Conservation (phyloP, 2,329 filamentous ascomycete genomes). For the Plectosphaerella cucumerina region DNA sequence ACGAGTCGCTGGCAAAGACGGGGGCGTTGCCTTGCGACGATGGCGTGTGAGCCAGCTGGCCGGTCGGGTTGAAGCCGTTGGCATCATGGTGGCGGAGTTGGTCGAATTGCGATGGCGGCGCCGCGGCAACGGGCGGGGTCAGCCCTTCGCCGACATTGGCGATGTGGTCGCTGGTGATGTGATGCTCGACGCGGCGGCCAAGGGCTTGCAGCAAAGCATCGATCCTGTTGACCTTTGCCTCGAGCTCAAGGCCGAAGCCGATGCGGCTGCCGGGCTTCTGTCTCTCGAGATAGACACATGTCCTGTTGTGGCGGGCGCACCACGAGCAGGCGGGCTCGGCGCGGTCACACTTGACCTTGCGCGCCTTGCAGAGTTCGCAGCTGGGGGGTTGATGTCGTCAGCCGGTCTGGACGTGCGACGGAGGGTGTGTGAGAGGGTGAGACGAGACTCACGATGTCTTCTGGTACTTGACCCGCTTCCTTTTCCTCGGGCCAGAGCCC, state of each 20-base stretch:
- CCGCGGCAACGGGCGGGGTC: constrained; percentile 30
- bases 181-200: constrained; percentile 36
- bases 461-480: constrained; percentile 34
- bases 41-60: constrained; percentile 13
- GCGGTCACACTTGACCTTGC: constrained; percentile 46
- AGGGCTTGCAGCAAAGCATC: constrained; percentile 38
- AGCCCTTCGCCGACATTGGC: constrained; percentile 14
- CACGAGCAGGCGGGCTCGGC: constrained; percentile 62
- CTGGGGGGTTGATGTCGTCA: constrained; percentile 15
- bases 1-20: constrained; percentile 24
- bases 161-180: constrained; percentile 30
- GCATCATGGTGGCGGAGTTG: constrained; percentile 14
- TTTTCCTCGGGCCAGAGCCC: constrained; percentile 25
- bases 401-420: background rate
- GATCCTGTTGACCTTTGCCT: constrained; percentile 49
- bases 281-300: constrained; percentile 65
- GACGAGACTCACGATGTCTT: constrained; percentile 34
- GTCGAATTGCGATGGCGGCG: constrained; percentile 26
- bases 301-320: constrained; percentile 63
- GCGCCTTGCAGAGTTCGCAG: constrained; percentile 40
- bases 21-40: constrained; percentile 30
- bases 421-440: background rate
- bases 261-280: constrained; percentile 65
- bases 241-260: constrained; percentile 59
- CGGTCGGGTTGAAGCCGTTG: constrained; percentile 15